Base-by-base conservation (phyloP, 2,329 filamentous ascomycete species). In the Madurella fahalii region DNA sequence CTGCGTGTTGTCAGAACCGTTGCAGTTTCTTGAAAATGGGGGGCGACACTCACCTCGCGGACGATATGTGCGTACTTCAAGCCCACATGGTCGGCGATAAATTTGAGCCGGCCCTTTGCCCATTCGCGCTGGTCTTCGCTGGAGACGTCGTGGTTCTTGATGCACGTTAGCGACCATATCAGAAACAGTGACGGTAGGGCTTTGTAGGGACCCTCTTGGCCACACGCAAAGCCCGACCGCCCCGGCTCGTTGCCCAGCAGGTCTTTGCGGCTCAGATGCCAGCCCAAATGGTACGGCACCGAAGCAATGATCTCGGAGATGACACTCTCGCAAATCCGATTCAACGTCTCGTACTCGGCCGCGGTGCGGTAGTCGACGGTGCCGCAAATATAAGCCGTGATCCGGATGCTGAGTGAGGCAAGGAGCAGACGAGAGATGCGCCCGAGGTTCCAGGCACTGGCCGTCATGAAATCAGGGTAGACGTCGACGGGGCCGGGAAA, bases 321-420 rank as follows among this genome's bases (percentile, higher is more conserved):
- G 47, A 73, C 73, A 43, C 79, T 75, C 46, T 75, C 72, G 53
- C 77, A 82, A 1, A 74, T 74, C 20, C 75, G 69, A 15, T 76
- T 75, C 8, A 79, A 77, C 1, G 75, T 76, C 11, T 78, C 77
- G 61, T 84, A 85, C 64, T 85, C 81, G 17, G 81, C 76, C 2
- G 81, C 84, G 1, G 80, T 83, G 40, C 81, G 74, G 64, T 84
- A 85, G 67, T 85, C 82, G 11, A 80, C 74, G 0, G 82, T 82
- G 4, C 76, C 71, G 67, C 78, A 80, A 18, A 81, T 71, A 81
- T 82, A 84, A 1, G 82, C 82, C 7, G 78, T 74, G 60, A 81
- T 81, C 11, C 82, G 79, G 18, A 85, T 77, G 44, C 79, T 75
- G 15, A 81, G 68, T 15, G 80, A 77, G 1, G 78, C 76, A 18